These are phyloP conservation scores for Suillus paluster DNA, from an alignment of 768 basidiomycete species.

Conservation along the genomic window DNA sequence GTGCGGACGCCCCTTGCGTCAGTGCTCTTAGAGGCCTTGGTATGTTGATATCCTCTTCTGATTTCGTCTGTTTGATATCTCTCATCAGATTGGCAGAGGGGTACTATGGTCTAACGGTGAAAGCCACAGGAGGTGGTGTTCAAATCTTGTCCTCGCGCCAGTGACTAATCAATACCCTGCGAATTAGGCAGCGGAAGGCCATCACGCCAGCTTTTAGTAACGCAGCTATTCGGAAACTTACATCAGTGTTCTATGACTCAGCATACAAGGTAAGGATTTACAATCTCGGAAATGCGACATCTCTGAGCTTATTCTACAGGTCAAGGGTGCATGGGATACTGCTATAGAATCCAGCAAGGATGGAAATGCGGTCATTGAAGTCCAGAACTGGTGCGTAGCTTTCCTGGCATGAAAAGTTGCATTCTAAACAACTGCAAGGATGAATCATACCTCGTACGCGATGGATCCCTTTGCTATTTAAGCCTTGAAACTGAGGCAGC, in stretches of 20 bases:
- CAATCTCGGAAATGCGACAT: not conserved
- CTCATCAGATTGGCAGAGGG: conserved; percentile 31
- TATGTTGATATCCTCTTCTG: conserved; percentile 4
- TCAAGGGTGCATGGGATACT: conserved; percentile 37
- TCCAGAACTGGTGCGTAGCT: conserved; percentile 47
- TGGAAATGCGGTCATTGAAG: conserved; percentile 46
- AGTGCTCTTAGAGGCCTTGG: conserved; percentile 30
- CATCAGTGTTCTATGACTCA: conserved; percentile 44
- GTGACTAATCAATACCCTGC: conserved; percentile 17
- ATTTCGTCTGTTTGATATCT: not conserved
- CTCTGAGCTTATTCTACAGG: conserved; percentile 18
- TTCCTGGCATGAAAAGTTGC: not conserved
- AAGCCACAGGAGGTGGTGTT: conserved; percentile 44
- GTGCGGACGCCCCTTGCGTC: conserved; percentile 41
- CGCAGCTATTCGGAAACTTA: conserved; percentile 41
- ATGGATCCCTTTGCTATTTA: not conserved
- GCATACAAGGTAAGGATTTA: conserved; percentile 42
- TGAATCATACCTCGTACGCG: conserved; percentile 50
- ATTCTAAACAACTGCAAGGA: conserved; percentile 28
- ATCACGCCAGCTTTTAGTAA: conserved; percentile 48
- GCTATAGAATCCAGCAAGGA: conserved; percentile 24
- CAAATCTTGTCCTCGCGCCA: conserved; percentile 12
- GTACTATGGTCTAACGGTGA: conserved; percentile 41
- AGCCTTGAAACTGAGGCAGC: not conserved
- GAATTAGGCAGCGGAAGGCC: conserved; percentile 39